Conservation (phyloP, 2,329 filamentous ascomycete genomes). For the Arthroderma sp. region DNA sequence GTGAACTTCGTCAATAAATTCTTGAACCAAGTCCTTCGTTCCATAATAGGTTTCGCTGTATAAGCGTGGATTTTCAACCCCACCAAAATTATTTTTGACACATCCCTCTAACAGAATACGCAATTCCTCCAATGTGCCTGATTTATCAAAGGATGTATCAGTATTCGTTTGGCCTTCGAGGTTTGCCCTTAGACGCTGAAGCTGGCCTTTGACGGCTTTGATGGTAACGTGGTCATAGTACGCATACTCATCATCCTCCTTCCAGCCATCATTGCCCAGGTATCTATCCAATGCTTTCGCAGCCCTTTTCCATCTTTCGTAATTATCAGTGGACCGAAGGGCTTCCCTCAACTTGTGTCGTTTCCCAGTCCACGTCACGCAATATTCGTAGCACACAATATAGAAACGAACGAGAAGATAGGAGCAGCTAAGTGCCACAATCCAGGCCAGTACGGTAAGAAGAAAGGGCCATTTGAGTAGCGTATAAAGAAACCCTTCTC, state of each 20-base stretch:
- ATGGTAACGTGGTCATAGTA: conserved; percentile 87
- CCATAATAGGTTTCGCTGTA: conserved; percentile 97
- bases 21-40: conserved; percentile 87
- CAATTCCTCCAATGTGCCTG: conserved; percentile 54
- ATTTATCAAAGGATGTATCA: conserved; percentile 5
- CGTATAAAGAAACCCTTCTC: conserved; percentile 82
- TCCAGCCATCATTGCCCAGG: conserved; percentile 53
- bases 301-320: conserved; percentile 69
- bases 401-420: conserved; percentile 79
- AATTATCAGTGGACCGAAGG: conserved; percentile 59
- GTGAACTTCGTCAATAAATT: conserved; percentile 62
- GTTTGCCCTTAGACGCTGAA: conserved; percentile 37
- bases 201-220: conserved; percentile 59
- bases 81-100: conserved; percentile 95
- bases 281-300: conserved; percentile 69
- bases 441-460: conserved; percentile 65
- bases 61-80: conserved; percentile 82
- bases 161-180: conserved; percentile 20
- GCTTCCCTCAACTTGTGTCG: conserved; percentile 57
- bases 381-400: conserved; percentile 85
- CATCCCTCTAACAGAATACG: conserved; percentile 71
- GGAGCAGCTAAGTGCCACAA: conserved; percentile 54
- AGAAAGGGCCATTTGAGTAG: conserved; percentile 88
- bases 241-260: conserved; percentile 43
- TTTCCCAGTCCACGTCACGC: conserved; percentile 74